A percentile compares a stretch with the other conserved stretches of the same genome.
Evolutionary conservation across 23 red algal species (phyloP).

Genomic region (Pyropia haitanensis): DNA sequence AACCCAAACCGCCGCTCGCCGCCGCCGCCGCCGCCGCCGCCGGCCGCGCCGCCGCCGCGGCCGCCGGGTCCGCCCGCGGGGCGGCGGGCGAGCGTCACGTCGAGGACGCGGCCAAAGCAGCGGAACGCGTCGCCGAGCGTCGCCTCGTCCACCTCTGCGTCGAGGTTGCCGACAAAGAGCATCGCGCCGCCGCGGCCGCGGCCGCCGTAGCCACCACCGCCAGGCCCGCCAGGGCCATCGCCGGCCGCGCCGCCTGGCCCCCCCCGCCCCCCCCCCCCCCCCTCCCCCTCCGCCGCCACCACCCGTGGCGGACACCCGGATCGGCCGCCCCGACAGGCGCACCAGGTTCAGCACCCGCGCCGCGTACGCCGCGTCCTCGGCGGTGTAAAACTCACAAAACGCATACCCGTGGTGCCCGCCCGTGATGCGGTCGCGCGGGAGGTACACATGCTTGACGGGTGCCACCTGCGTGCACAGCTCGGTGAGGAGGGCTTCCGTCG

Average conservation of each 20-base stretch:
- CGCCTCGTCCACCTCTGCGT: constrained; percentile 71
- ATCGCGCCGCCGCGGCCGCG: constrained; percentile 63
- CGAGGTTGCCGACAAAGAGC: constrained; percentile 87
- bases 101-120: constrained; percentile 64
- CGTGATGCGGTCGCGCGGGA: constrained; percentile 82
- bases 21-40: too few relatives aligned
- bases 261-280: too few relatives aligned
- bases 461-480: constrained; percentile 70
- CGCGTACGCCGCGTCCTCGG: constrained; percentile 59
- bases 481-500: constrained; percentile 63
- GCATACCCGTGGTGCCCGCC: constrained; percentile 68
- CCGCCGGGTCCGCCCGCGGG: constrained; percentile 27
- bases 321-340: constrained; percentile 46
- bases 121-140: constrained; percentile 66
- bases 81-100: constrained; percentile 66
- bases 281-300: too few relatives aligned
- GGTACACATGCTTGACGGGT: constrained; percentile 71
- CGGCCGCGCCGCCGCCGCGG: too few relatives aligned
- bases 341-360: constrained; percentile 62
- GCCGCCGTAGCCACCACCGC: constrained; percentile 9
- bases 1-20: constrained; percentile 44
- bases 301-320: constrained; percentile 36
- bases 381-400: constrained; percentile 65
- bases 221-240: too few relatives aligned
- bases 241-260: too few relatives aligned